Evolutionary conservation across 805 yeast species (phyloP).

Genomic region (Suhomyces sp.): DNA sequence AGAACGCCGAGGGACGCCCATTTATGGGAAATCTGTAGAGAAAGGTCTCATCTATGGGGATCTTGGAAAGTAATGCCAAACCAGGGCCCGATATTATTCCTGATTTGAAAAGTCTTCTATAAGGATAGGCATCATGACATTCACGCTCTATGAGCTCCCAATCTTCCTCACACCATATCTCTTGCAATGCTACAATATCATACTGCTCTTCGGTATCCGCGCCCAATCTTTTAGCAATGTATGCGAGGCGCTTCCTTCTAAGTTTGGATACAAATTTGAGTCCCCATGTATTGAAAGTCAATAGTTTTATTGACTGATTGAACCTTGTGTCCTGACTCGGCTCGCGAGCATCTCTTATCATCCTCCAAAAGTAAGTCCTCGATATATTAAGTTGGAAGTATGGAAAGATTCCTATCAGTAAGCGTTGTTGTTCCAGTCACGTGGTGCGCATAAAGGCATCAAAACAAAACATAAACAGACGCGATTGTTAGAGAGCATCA

Average conservation of each 20-base stretch:
- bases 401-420: not conserved
- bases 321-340: not conserved
- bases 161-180: slow-evolving; percentile 85
- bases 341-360: not conserved
- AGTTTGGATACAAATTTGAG: slow-evolving; percentile 75
- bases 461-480: not conserved
- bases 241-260: slow-evolving; percentile 61
- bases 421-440: not conserved
- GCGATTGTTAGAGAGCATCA: not conserved
- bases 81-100: slow-evolving; percentile 96
- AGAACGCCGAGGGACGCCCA: slow-evolving; percentile 91
- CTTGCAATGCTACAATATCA: slow-evolving; percentile 92
- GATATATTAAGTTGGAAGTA: not conserved
- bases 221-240: slow-evolving; percentile 68
- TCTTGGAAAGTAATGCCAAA: slow-evolving; percentile 73
- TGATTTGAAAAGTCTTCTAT: slow-evolving; percentile 65
- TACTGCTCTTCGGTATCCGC: slow-evolving; percentile 43
- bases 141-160: slow-evolving; percentile 59
- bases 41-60: slow-evolving; percentile 78
- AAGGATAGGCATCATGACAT: slow-evolving; percentile 53
- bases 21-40: slow-evolving; percentile 85
- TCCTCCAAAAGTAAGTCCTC: not conserved
- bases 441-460: not conserved
- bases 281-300: slow-evolving; percentile 88
- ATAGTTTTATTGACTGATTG: slow-evolving; percentile 37